Base-by-base conservation (phyloP, 2,329 filamentous ascomycete genomes). In the Trichophyton rubrum region DNA sequence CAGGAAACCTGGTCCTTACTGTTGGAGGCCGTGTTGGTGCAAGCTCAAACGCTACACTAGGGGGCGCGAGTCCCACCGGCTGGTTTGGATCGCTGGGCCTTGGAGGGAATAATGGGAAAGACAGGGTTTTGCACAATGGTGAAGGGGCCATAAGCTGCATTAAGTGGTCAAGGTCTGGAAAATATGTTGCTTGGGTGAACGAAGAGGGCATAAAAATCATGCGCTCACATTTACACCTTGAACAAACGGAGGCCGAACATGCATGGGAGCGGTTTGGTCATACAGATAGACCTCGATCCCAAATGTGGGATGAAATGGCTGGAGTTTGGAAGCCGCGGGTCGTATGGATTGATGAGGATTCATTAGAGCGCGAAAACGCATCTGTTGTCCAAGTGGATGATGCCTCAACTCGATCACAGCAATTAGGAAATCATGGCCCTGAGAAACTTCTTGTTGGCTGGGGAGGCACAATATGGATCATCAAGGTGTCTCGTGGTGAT, bases 131-230 rank as follows among this genome's bases (percentile, higher is more conserved):
- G 55, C 93, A 99, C 70, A 90, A 88, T 6, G 93, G 93, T 1
- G 95, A 99, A 75, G 93, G 93, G 2, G 84, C 85, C 1, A 93
- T 99, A 64, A 92, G 85, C 70, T 88, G 86, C 2, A 93, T 99
- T 69, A 92, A 95, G 72, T 99, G 92, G 90, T 97, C 92, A 0
- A 72, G 92, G 45, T 92, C 90, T 0, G 92, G 93, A 0, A 93
- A 88, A 74, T 97, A 91, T 69, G 88, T 96, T 0, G 89, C 86
- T 0, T 99, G 93, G 93, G 81, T 95, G 45, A 99, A 97, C 68
- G 93, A 99, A 73, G 87, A 95, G 68, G 93, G 93, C 3, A 95
- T 97, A 71, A 96, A 96, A 72, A 93, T 99, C 63, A 97, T 97
- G 91, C 84, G 93, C 41, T 90, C 90, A 3, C 89, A 93, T 70